Conservation (phyloP, 345 rosid genomes). For the Aquilaria malaccensis region DNA sequence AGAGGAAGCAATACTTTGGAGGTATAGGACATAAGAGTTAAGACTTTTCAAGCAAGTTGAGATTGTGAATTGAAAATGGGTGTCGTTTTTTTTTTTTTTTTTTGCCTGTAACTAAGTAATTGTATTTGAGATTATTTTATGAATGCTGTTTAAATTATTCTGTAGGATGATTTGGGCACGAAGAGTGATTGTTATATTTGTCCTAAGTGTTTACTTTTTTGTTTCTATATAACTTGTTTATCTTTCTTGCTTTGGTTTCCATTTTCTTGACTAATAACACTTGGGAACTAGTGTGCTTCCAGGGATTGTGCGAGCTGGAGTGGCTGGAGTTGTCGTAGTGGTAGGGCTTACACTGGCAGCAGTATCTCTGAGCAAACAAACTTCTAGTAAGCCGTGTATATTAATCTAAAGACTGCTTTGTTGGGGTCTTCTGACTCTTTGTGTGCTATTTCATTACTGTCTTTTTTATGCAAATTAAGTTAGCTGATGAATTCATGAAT, state of each 20-base stretch:
- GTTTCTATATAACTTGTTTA: neutral
- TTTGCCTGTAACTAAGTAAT: neutral
- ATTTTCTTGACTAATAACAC: constrained; percentile 55
- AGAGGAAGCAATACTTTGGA: constrained; percentile 47
- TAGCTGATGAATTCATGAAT: constrained; percentile 1
- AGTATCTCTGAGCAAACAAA: constrained; percentile 46
- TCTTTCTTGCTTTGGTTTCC: neutral
- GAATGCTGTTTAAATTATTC: neutral
- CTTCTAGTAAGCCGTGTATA: constrained; percentile 46
- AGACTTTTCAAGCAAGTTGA: neutral
- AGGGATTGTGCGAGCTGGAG: constrained; percentile 79
- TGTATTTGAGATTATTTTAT: neutral
- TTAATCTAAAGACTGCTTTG: neutral
- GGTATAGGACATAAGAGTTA: constrained; percentile 31
- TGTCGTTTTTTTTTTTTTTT: neutral
- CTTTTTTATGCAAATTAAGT: neutral
- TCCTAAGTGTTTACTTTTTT: neutral
- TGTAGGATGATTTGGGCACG: neutral
- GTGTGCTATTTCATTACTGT: neutral
- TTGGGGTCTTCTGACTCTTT: neutral
- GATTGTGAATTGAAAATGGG: too few relatives aligned
- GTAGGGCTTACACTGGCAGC: constrained; percentile 57
- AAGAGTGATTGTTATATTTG: too few relatives aligned
- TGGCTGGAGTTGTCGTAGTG: constrained; percentile 53
- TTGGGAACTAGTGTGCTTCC: constrained; percentile 62